Conservation (phyloP, 2,329 filamentous ascomycete genomes). For the Diplodia seriata region DNA sequence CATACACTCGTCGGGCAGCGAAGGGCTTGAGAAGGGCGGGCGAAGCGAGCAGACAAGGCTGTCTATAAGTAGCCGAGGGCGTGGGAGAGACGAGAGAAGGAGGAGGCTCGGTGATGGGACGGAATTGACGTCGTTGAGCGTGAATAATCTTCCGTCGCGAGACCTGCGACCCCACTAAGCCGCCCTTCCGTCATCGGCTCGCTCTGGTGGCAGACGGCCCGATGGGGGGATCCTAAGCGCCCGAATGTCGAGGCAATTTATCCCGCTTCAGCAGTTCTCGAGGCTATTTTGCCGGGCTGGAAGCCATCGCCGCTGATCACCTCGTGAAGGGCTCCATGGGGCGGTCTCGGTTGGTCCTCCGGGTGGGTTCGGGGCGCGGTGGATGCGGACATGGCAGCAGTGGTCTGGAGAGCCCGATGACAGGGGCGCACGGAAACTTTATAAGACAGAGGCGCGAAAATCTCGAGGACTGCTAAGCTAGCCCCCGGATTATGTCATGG, state of each 20-base stretch:
- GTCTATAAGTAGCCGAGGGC: background rate
- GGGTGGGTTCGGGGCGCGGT: slow-evolving; percentile 13
- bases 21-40: background rate
- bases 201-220: slow-evolving; percentile 9
- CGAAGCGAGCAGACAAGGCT: background rate
- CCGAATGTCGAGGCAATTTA: background rate
- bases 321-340: background rate
- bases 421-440: background rate
- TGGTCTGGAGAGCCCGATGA: background rate
- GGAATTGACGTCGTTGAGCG: slow-evolving; percentile 27
- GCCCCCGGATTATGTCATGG: slow-evolving; percentile 12
- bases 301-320: background rate
- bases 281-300: slow-evolving; percentile 5
- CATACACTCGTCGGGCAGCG: slow-evolving; percentile 30
- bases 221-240: slow-evolving; percentile 17
- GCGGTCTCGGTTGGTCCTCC: background rate
- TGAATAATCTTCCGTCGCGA: slow-evolving; percentile 30
- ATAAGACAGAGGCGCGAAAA: background rate
- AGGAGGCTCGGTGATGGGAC: slow-evolving; percentile 9
- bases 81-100: slow-evolving; percentile 4
- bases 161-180: slow-evolving; percentile 25
- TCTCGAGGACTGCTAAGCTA: background rate
- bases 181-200: slow-evolving; percentile 29
- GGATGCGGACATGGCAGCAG: background rate
- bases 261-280: slow-evolving; percentile 2